Evolutionary conservation across 768 basidiomycete genomes (phyloP).

Genomic region (Postia placenta): DNA sequence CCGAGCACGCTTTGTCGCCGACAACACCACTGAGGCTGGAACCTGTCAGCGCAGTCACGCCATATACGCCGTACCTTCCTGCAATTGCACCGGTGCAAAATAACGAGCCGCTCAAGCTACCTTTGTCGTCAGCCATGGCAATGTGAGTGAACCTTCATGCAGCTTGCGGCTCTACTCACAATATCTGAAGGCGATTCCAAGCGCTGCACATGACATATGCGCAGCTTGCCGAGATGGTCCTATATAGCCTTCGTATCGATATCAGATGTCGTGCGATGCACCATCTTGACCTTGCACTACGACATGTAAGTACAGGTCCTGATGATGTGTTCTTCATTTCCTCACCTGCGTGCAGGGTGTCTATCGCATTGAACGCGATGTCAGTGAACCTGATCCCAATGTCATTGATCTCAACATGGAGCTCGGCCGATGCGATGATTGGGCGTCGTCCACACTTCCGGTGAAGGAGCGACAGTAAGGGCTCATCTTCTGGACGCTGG

Average conservation of each 20-base stretch:
- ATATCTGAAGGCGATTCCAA: slow-evolving; percentile 70
- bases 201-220: slow-evolving; percentile 87
- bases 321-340: background rate
- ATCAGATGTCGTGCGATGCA: slow-evolving; percentile 79
- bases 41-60: slow-evolving; percentile 38
- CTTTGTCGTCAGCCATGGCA: slow-evolving; percentile 84
- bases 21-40: slow-evolving; percentile 46
- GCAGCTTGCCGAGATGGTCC: slow-evolving; percentile 79
- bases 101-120: slow-evolving; percentile 55
- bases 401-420: slow-evolving; percentile 82
- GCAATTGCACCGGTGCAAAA: slow-evolving; percentile 29
- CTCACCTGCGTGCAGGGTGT: slow-evolving; percentile 53
- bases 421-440: slow-evolving; percentile 70
- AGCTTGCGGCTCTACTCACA: slow-evolving; percentile 7
- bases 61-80: slow-evolving; percentile 42
- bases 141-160: slow-evolving; percentile 45
- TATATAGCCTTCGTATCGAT: slow-evolving; percentile 85
- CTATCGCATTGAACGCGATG: slow-evolving; percentile 76
- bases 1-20: slow-evolving; percentile 50
- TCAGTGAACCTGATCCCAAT: slow-evolving; percentile 87
- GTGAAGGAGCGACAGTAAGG: slow-evolving; percentile 63
- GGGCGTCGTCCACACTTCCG: slow-evolving; percentile 55
- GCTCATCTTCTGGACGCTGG: background rate
- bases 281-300: slow-evolving; percentile 75
- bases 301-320: slow-evolving; percentile 29